Base-by-base conservation (phyloP, 164 flowering plant species). In the Cinnamomum micranthum region DNA sequence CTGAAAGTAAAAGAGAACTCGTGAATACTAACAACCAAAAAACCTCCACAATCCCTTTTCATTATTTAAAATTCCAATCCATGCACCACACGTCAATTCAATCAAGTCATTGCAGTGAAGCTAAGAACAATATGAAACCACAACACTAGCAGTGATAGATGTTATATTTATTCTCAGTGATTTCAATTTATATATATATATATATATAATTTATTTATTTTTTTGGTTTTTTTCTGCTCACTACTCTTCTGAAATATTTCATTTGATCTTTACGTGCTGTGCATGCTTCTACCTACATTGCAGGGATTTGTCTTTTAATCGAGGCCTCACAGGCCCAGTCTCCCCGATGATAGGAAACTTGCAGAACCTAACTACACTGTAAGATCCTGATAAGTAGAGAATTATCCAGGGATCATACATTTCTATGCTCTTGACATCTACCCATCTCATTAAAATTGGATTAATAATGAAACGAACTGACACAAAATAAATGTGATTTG, bases 221-320 rank as follows among this genome's bases (percentile, higher is more conserved):
- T 59, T 4, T 20, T 3, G 0, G 63, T 22, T 0, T 31, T 31
- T 31, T 4, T 31, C 35, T 0, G 24, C 64, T 7, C 11, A 60
- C 64, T n/a, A 60, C 24, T 60, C 24, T 4, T 60, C 64, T 60
- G 4, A 60, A 15, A 6, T 60, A 6, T 14, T 1, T 12, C 11
- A 64, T 64, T 22, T 25, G 2, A 64, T 11, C 17, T 22, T 64
- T 13, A 25, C 67, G 0, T 7, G 7, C 33, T 64, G 17, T 24
- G 22, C 25, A 64, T 66, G 28, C 17, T 14, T 66, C 35, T 25
- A 25, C 19, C 28, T 28, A 64, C 22, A 20, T 50, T 84, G 78
- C 87, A 94, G 97, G 84, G 97, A 94, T 78, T 77, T 94, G 55
- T 94, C 98, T 47, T 90, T 72, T 76, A 95, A 95, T 79, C 71